These are phyloP conservation scores for Umbelopsis sp. DNA, from an alignment of 371 early-diverging fungal species.

Conservation along the genomic window DNA sequence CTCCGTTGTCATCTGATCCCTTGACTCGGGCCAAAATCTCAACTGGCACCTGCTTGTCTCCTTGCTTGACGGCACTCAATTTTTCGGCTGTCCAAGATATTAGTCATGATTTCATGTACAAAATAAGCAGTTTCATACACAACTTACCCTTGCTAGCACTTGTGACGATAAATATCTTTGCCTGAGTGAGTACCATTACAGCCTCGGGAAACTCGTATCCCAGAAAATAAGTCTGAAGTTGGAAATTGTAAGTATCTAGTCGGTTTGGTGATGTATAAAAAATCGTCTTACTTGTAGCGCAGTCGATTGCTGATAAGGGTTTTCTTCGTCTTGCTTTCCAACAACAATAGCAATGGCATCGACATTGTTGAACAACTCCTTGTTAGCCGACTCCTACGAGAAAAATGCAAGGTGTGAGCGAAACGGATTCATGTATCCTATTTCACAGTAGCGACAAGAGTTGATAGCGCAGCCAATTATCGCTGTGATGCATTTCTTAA, in stretches of 20 bases:
- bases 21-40: conserved; percentile 80
- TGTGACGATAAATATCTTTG: conserved; percentile 80
- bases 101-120: not conserved
- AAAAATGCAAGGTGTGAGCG: conserved; percentile 25
- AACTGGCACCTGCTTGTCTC: conserved; percentile 64
- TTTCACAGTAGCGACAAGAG: not conserved
- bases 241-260: conserved; percentile 6
- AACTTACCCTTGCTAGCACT: conserved; percentile 77
- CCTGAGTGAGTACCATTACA: conserved; percentile 75
- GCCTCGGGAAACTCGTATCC: conserved; percentile 95
- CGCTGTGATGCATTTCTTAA: conserved; percentile 34
- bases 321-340: conserved; percentile 68
- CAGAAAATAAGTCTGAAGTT: conserved; percentile 86
- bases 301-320: conserved; percentile 71
- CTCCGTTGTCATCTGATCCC: conserved; percentile 67
- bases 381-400: conserved; percentile 37
- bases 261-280: conserved; percentile 2
- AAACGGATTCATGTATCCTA: not conserved
- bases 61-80: conserved; percentile 46
- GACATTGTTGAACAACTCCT: conserved; percentile 58
- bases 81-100: conserved; percentile 30
- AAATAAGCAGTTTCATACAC: conserved; percentile 6
- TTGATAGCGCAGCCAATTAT: not conserved
- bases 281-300: conserved; percentile 56
- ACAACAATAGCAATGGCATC: conserved; percentile 66